These are phyloP conservation scores for Euphorbia tirucalli DNA, from an alignment of 345 rosid genomes.

Conservation along the genomic window DNA sequence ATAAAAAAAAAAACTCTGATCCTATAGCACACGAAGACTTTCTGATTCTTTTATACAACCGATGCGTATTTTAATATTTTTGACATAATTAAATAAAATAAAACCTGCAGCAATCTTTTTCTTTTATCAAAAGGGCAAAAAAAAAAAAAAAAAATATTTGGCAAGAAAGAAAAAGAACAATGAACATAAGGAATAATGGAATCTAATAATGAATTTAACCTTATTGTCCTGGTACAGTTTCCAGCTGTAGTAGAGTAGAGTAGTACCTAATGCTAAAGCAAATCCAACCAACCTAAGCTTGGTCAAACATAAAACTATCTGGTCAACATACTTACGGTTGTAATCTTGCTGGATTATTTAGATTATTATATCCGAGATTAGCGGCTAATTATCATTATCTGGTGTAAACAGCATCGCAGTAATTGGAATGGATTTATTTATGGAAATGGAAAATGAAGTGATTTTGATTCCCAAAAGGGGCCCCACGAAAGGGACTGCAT, in stretches of 20 bases:
- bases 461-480: background rate
- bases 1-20: slow-evolving; percentile 1
- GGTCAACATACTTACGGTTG: slow-evolving; percentile 35
- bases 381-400: slow-evolving; percentile 19
- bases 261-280: background rate
- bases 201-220: slow-evolving; percentile 50
- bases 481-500: slow-evolving; percentile 21
- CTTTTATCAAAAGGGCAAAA: slow-evolving; percentile 13
- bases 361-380: slow-evolving; percentile 26
- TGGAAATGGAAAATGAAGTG: background rate
- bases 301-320: slow-evolving; percentile 40
- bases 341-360: slow-evolving; percentile 32
- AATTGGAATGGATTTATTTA: background rate
- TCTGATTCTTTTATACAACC: slow-evolving; percentile 7
- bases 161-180: slow-evolving; percentile 14
- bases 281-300: background rate
- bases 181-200: slow-evolving; percentile 54
- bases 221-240: slow-evolving; percentile 41
- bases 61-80: background rate
- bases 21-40: background rate
- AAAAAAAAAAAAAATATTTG: slow-evolving; percentile 8
- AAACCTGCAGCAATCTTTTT: slow-evolving; percentile 30
- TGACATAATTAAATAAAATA: slow-evolving; percentile 3
- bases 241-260: slow-evolving; percentile 42
- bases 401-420: slow-evolving; percentile 5